These are phyloP conservation scores for Primulina tabacum DNA, from an alignment of 257 asterid genomes.

Conservation along the genomic window DNA sequence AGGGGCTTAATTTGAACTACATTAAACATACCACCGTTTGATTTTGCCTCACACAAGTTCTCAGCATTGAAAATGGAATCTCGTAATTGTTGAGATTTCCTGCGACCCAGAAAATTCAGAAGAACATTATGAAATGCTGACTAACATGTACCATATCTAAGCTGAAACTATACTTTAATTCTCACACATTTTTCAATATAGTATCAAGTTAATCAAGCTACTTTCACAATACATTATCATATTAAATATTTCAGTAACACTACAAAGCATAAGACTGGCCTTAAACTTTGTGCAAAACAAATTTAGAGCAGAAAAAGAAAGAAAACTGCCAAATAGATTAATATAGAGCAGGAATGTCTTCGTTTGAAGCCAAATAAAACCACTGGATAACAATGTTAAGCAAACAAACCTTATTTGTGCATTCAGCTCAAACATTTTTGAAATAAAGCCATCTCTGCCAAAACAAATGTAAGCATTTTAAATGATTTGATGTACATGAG, in stretches of 20 bases:
- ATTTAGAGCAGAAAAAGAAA: not conserved
- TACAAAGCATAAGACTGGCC: constrained; percentile 6
- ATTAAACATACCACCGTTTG: constrained; percentile 39
- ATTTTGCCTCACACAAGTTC: constrained; percentile 31
- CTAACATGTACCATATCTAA: constrained; percentile 10
- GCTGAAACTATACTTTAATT: not conserved
- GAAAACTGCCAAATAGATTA: not conserved
- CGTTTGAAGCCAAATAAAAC: not conserved
- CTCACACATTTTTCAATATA: constrained; percentile 18
- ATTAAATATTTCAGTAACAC: not conserved
- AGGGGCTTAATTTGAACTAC: constrained; percentile 11
- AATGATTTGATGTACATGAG: not conserved
- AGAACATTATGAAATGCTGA: not conserved
- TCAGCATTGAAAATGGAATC: constrained; percentile 31
- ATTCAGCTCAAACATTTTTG: constrained; percentile 63
- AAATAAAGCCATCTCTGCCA: constrained; percentile 68
- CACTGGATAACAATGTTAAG: constrained; percentile 13
- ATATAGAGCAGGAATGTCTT: not conserved
- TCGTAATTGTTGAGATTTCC: constrained; percentile 57
- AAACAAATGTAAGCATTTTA: constrained; percentile 20
- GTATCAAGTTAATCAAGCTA: constrained; percentile 15
- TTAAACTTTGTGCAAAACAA: not conserved
- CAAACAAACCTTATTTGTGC: constrained; percentile 54
- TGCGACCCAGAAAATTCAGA: constrained; percentile 30
- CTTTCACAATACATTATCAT: constrained; percentile 1